Evolutionary conservation across 2,329 filamentous ascomycete species (phyloP).

Genomic region (Achaetomium macrosporum): DNA sequence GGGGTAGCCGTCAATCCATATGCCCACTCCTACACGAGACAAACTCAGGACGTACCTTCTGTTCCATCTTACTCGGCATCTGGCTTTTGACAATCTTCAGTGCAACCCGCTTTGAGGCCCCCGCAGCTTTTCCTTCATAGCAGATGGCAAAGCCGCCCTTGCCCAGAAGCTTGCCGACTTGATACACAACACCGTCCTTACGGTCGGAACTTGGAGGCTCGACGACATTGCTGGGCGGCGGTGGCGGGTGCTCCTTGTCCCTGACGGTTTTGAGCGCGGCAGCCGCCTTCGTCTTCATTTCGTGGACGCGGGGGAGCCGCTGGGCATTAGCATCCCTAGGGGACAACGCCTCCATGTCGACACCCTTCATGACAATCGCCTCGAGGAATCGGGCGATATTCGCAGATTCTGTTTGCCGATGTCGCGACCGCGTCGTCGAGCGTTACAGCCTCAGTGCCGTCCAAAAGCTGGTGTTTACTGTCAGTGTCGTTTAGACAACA

Average conservation of each 20-base stretch:
- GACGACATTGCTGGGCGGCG: constrained; percentile 53
- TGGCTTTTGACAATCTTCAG: constrained; percentile 79
- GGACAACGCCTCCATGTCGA: constrained; percentile 58
- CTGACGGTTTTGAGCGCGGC: constrained; percentile 51
- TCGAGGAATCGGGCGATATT: not conserved
- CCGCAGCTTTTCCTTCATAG: constrained; percentile 63
- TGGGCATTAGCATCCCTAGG: constrained; percentile 60
- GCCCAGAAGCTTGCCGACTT: constrained; percentile 66
- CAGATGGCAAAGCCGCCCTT: constrained; percentile 82
- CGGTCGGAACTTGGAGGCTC: constrained; percentile 65
- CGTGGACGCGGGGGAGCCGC: constrained; percentile 41
- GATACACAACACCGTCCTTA: constrained; percentile 64
- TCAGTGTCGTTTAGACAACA: not conserved
- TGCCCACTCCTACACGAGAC: not conserved
- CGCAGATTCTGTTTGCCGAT: not conserved
- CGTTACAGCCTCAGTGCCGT: not conserved
- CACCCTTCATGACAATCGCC: constrained; percentile 42
- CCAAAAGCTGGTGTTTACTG: not conserved
- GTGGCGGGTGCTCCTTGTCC: constrained; percentile 61
- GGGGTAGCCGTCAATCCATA: constrained; percentile 13
- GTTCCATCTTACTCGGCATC: constrained; percentile 77
- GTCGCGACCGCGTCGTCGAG: not conserved
- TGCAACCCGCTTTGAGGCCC: constrained; percentile 62
- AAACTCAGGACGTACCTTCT: constrained; percentile 54
- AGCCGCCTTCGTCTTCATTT: constrained; percentile 48